Conservation (phyloP, 2,329 filamentous ascomycete genomes). For the Tympanopsis confertula region DNA sequence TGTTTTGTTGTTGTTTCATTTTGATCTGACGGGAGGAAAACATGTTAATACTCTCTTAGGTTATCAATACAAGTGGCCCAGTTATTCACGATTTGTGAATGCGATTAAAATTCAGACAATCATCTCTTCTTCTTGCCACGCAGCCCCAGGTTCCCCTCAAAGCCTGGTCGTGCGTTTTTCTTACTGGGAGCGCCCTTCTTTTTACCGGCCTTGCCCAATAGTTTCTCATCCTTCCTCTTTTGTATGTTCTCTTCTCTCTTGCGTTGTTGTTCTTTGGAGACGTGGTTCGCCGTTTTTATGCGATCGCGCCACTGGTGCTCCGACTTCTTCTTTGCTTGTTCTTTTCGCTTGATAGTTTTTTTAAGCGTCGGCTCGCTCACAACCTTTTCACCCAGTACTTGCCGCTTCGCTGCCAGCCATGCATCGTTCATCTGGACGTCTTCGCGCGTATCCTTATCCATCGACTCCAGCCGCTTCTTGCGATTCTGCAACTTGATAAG, state of each 20-base stretch:
- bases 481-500: slow-evolving; percentile 80
- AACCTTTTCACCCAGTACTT: slow-evolving; percentile 79
- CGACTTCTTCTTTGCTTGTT: slow-evolving; percentile 80
- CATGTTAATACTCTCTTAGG: too few relatives aligned
- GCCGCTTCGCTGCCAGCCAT: slow-evolving; percentile 84
- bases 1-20: too few relatives aligned
- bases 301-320: slow-evolving; percentile 77
- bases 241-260: slow-evolving; percentile 72
- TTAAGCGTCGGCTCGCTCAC: slow-evolving; percentile 82
- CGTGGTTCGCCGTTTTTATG: slow-evolving; percentile 59
- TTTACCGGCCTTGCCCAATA: slow-evolving; percentile 40
- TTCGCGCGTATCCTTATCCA: slow-evolving; percentile 70
- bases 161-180: slow-evolving; percentile 51
- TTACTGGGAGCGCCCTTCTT: slow-evolving; percentile 30
- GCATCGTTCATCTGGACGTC: slow-evolving; percentile 87
- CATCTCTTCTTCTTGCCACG: slow-evolving; percentile 35
- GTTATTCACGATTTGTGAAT: background rate
- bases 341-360: slow-evolving; percentile 89
- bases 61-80: background rate
- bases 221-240: slow-evolving; percentile 65
- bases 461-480: slow-evolving; percentile 62
- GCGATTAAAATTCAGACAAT: too few relatives aligned
- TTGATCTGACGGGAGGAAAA: too few relatives aligned
- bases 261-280: slow-evolving; percentile 67
- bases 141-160: slow-evolving; percentile 56